A percentile compares a stretch with the other conserved stretches of the same genome.
Evolutionary conservation across 2,329 filamentous ascomycete genomes (phyloP).

Genomic region (Aspergillus hiratsukae): DNA sequence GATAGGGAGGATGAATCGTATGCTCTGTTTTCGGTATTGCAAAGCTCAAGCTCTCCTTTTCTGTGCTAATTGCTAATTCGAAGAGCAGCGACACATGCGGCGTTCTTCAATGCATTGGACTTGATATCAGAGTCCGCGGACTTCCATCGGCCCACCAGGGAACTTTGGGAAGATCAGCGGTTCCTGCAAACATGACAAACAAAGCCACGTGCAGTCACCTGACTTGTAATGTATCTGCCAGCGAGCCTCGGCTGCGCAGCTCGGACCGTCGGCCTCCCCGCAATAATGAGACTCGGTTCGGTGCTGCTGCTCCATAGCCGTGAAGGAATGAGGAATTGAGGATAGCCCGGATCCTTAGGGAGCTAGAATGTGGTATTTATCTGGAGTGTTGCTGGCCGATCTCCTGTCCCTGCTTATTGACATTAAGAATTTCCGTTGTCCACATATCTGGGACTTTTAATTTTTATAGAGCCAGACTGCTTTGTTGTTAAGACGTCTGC

Average conservation of each 20-base stretch:
- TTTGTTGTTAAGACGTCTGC: neutral
- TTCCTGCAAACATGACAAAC: slow-evolving; percentile 18
- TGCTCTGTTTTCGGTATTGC: neutral
- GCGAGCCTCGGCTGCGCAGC: slow-evolving; percentile 16
- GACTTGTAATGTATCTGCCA: slow-evolving; percentile 4
- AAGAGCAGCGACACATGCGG: neutral
- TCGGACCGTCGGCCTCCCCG: slow-evolving; percentile 13
- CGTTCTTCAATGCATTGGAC: neutral
- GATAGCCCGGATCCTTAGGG: neutral
- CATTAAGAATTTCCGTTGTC: neutral
- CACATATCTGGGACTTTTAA: neutral
- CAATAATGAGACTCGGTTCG: slow-evolving; percentile 8
- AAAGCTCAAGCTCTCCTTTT: neutral
- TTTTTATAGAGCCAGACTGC: neutral
- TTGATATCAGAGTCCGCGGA: neutral
- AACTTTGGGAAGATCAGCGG: slow-evolving; percentile 3
- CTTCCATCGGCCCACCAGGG: neutral
- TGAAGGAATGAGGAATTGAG: neutral
- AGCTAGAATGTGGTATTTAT: neutral
- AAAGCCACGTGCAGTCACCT: slow-evolving; percentile 11
- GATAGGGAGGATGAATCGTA: neutral
- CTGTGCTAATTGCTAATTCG: neutral
- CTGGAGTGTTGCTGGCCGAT: slow-evolving; percentile 1
- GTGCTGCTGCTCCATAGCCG: neutral
- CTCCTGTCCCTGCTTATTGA: neutral